Evolutionary conservation across 208 protist genomes (phyloP).

Genomic region (Wallacemonas collosoma): DNA sequence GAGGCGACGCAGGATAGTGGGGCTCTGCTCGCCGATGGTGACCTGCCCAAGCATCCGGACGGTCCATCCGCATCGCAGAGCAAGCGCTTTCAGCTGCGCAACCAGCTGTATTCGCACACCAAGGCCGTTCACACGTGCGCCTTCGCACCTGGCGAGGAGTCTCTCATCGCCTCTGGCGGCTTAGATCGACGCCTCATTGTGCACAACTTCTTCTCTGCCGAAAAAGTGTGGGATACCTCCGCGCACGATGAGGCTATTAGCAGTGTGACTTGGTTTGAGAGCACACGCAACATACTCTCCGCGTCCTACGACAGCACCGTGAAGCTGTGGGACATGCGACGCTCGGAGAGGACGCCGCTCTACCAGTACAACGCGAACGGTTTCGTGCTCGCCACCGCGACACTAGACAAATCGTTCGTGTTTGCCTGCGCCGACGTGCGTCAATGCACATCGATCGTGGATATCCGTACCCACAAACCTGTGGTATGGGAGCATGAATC

Average conservation of each 20-base stretch:
- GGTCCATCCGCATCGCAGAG: slow-evolving; percentile 16
- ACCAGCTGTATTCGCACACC: slow-evolving; percentile 78
- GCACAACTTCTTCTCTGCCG: slow-evolving; percentile 78
- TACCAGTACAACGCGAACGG: slow-evolving; percentile 67
- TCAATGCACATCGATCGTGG: slow-evolving; percentile 71
- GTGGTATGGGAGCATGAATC: slow-evolving; percentile 63
- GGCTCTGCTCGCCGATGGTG: slow-evolving; percentile 18
- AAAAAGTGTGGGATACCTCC: slow-evolving; percentile 59
- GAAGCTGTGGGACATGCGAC: slow-evolving; percentile 82
- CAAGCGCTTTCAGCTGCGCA: slow-evolving; percentile 64
- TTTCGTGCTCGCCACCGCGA: slow-evolving; percentile 74
- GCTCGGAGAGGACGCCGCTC: slow-evolving; percentile 35
- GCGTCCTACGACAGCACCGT: slow-evolving; percentile 87
- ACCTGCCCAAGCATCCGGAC: slow-evolving; percentile 10
- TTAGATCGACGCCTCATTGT: slow-evolving; percentile 82
- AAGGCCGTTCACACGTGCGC: slow-evolving; percentile 80
- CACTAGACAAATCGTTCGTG: slow-evolving; percentile 68
- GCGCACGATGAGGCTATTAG: slow-evolving; percentile 80
- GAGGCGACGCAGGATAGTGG: slow-evolving; percentile 28
- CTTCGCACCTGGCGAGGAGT: slow-evolving; percentile 68
- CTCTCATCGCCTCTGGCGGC: slow-evolving; percentile 69
- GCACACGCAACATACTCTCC: slow-evolving; percentile 70
- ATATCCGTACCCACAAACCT: slow-evolving; percentile 57
- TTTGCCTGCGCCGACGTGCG: slow-evolving; percentile 84
- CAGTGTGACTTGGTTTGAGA: slow-evolving; percentile 80